Conservation (phyloP, 331 rosid species). For the Malus hybrid region DNA sequence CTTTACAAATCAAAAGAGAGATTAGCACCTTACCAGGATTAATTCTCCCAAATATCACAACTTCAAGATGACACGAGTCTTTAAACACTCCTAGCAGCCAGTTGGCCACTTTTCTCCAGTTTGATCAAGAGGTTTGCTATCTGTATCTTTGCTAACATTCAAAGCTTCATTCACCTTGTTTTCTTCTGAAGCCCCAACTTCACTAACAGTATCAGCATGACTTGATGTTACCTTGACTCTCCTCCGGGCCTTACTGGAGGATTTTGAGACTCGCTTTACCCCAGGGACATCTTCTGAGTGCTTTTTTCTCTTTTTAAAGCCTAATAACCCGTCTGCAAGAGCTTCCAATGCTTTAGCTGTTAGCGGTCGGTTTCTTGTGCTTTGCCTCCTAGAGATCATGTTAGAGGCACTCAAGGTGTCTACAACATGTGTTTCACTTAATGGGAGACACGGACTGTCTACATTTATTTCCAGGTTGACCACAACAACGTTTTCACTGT, state of each 20-base stretch:
- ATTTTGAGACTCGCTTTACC: conserved; percentile 18
- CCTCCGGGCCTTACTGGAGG: conserved; percentile 39
- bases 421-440: conserved; percentile 4
- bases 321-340: conserved; percentile 48
- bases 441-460: conserved; percentile 13
- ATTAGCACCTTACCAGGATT: conserved; percentile 6
- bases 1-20: conserved; percentile 9
- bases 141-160: conserved; percentile 14
- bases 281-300: conserved; percentile 9
- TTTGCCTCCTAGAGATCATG: conserved; percentile 40
- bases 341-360: conserved; percentile 67
- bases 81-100: conserved; percentile 14
- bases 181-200: conserved; percentile 25
- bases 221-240: conserved; percentile 29
- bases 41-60: conserved; percentile 12
- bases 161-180: conserved; percentile 26
- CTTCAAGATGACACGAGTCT: conserved; percentile 5
- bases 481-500: conserved; percentile 11
- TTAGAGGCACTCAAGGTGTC: conserved; percentile 19
- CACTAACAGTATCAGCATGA: conserved; percentile 19
- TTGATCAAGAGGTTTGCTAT: conserved; percentile 28
- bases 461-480: conserved; percentile 5
- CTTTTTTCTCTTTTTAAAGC: conserved; percentile 30
- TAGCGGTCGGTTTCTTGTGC: conserved; percentile 70
- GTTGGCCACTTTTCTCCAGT: conserved; percentile 20